Percentiles rank a stretch among this genome's conserved stretches.
These are phyloP conservation scores for Xylariales sp. DNA, from an alignment of 2,329 filamentous ascomycete genomes.

Conservation along the genomic window DNA sequence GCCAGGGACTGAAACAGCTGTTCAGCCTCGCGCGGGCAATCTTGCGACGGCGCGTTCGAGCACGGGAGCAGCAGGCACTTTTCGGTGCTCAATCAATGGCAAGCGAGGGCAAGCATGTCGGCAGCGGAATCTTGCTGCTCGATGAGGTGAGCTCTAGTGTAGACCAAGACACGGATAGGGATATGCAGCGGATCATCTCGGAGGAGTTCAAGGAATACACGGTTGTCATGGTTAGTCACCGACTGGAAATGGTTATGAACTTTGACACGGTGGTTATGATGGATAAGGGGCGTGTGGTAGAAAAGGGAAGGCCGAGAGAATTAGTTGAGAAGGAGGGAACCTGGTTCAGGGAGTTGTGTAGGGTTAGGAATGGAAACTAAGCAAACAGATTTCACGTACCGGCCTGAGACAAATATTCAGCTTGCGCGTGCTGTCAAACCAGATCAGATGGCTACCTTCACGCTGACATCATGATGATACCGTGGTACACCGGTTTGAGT, in stretches of 20 bases:
- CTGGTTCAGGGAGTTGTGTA: constrained; percentile 16
- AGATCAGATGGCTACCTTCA: no score
- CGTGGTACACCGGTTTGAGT: no score
- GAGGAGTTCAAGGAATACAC: constrained; percentile 36
- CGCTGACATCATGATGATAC: no score
- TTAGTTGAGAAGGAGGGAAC: constrained; percentile 14
- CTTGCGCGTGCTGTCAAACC: no score
- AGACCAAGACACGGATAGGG: constrained; percentile 22
- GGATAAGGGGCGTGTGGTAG: constrained; percentile 39
- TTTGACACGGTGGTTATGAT: constrained; percentile 43
- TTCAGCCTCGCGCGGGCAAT: constrained; percentile 23
- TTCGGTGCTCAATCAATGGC: no score
- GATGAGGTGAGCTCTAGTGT: constrained; percentile 29
- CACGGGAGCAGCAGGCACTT: no score
- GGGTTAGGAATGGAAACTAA: no score
- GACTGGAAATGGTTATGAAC: constrained; percentile 38
- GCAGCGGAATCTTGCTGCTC: constrained; percentile 21
- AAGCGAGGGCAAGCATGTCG: constrained; percentile 6
- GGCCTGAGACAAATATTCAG: no score
- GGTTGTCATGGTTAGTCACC: constrained; percentile 32
- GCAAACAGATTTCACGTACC: no score
- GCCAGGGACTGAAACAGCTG: constrained; percentile 42
- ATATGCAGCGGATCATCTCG: constrained; percentile 21
- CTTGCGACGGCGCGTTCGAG: constrained; percentile 17
- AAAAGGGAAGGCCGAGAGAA: constrained; percentile 25